phyloP scores from a whole-genome alignment of 805 yeast genomes.

The Starmerella roubikii region DNA sequence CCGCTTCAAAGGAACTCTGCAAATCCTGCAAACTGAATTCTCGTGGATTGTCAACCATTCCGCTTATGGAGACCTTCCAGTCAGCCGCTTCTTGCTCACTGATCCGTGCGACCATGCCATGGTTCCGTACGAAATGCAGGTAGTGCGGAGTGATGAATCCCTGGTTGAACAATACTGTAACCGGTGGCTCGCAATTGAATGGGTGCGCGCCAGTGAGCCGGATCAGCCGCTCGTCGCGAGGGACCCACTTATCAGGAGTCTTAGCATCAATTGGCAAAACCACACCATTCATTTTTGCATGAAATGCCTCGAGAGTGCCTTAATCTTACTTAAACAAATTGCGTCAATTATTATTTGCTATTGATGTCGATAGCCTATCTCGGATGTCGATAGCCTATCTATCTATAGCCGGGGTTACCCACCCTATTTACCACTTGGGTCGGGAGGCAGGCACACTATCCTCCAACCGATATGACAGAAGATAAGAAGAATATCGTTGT shows the following conservation, averaged over 20 bases:
- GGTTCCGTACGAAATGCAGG: slow-evolving; percentile 28
- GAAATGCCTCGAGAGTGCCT: too few relatives aligned
- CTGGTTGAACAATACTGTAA: slow-evolving; percentile 21
- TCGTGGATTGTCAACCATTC: slow-evolving; percentile 25
- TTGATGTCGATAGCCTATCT: too few relatives aligned
- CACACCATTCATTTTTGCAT: too few relatives aligned
- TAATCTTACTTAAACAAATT: too few relatives aligned
- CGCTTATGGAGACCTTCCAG: slow-evolving; percentile 26
- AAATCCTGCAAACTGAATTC: slow-evolving; percentile 21
- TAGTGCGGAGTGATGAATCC: slow-evolving; percentile 27
- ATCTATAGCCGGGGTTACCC: too few relatives aligned
- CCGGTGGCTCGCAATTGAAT: slow-evolving; percentile 27
- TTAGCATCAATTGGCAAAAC: slow-evolving; percentile 17
- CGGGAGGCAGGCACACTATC: too few relatives aligned
- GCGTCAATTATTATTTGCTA: too few relatives aligned
- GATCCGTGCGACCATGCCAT: slow-evolving; percentile 26
- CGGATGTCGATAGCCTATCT: too few relatives aligned
- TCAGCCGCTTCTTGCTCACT: slow-evolving; percentile 18
- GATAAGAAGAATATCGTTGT: slow-evolving; percentile 22
- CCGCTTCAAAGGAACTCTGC: slow-evolving; percentile 22
- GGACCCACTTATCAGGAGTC: slow-evolving; percentile 25
- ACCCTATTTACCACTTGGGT: too few relatives aligned
- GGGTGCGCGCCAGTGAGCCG: slow-evolving; percentile 28
- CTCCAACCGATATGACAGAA: background rate
- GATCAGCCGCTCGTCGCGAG: slow-evolving; percentile 25